Evolutionary conservation across 495 filamentous ascomycete species (phyloP), one percentile per base, ranked within the genome.

Genomic region (Penicillium maclennaniae): DNA sequence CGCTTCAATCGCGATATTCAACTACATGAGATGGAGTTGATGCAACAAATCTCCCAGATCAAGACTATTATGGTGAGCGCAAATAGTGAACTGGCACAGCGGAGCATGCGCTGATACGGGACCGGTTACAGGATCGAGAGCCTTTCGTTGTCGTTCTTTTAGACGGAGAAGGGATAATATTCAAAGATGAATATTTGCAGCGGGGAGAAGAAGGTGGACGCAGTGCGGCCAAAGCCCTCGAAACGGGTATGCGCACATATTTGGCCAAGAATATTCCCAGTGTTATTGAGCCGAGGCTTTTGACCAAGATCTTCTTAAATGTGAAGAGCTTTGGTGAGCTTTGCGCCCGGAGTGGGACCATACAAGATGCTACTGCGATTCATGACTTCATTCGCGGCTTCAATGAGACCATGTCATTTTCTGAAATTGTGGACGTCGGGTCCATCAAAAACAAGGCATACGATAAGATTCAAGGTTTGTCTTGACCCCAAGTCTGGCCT

Each of bases 101-200:
- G 46, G 43, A 42, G 23, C 23, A n/a, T 50, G 48, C 42, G 54
- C 64, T 67, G 45, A 69, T 65, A 47, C 67, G 41, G 63, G 44
- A 38, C 53, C 36, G 47, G 38, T 37, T 49, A 43, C 63, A 91
- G 87, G 85, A 85, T 43, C 81, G 80, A 45, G 87, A 91, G 73
- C 83, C 86, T 8, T 92, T 90, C 61, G 76, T 91, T 58, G 65
- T 88, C 25, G 78, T 89, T 16, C 71, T 95, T 52, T 79, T 95
- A 47, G 89, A 95, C 62, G 88, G 87, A 25, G 85, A 91, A 61
- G 84, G 84, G 25, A 79, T 90, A 60, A 80, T 92, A 57, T 95
- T 95, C 65, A 76, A 83, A 47, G 83, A 90, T 56, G 66, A 79
- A 31, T 79, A 82, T 37, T 61, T 91, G 45, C 73, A 79, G 47